Evolutionary conservation across 2,329 filamentous ascomycete species (phyloP).

Genomic region (Phaeophleospora eucalypticola): DNA sequence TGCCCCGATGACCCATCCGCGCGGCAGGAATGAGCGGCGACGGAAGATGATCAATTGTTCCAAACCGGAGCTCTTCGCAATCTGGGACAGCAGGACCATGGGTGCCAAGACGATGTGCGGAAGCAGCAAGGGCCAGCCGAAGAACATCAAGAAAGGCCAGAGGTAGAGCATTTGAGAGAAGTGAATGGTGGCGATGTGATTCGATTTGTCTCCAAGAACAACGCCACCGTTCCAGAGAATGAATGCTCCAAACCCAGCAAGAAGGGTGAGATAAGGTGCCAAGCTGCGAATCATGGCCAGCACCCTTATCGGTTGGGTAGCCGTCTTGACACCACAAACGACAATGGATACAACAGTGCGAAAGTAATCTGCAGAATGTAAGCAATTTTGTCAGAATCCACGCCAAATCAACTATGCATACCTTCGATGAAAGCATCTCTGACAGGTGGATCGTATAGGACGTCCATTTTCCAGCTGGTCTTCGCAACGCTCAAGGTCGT

Average conservation of each 20-base stretch:
- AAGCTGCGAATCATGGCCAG: slow-evolving; percentile 17
- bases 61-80: slow-evolving; percentile 25
- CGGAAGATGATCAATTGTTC: slow-evolving; percentile 35
- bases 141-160: slow-evolving; percentile 85
- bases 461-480: slow-evolving; percentile 38
- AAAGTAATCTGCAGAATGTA: slow-evolving; percentile 22
- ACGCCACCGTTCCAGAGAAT: slow-evolving; percentile 86
- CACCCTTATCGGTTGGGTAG: slow-evolving; percentile 28
- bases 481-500: slow-evolving; percentile 25
- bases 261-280: slow-evolving; percentile 55
- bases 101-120: slow-evolving; percentile 46
- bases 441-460: slow-evolving; percentile 50
- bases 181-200: slow-evolving; percentile 86
- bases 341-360: slow-evolving; percentile 58
- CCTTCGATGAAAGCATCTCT: slow-evolving; percentile 48
- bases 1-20: slow-evolving; percentile 33
- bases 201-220: slow-evolving; percentile 90
- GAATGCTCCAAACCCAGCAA: slow-evolving; percentile 68
- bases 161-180: slow-evolving; percentile 92
- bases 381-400: slow-evolving; percentile 1
- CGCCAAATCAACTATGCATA: too few relatives aligned
- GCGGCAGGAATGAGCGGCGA: slow-evolving; percentile 33
- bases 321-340: slow-evolving; percentile 50
- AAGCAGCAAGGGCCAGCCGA: slow-evolving; percentile 74
- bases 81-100: slow-evolving; percentile 21